Base-by-base conservation (phyloP, 2,329 filamentous ascomycete species). In the Knufia fluminis region DNA sequence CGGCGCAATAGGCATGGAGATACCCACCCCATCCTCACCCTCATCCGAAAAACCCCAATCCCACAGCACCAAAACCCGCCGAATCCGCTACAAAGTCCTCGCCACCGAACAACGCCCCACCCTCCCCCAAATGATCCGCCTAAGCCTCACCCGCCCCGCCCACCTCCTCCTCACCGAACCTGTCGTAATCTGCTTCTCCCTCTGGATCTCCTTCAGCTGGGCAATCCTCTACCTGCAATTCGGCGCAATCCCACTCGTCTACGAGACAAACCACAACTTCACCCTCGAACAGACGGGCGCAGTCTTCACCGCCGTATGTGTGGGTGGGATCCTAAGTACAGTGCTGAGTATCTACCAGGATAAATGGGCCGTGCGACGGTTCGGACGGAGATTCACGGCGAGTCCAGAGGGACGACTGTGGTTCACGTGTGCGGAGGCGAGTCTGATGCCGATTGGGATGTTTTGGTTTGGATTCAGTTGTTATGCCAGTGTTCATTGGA, bases 121-220 rank as follows among this genome's bases (percentile, higher is more conserved):
- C 4, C 31, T 59, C 7, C 19, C 19, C 8, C 49, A 51, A 33
- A 59, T 59, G 57, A 49, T 59, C 7, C 54, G 52, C 43, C 49
- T 58, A 4, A 59, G 56, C 8, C 51, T 60, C 16, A 57, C 53
- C 4, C 40, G 52, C 14, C 58, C 52, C 36, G 43, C 52, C 70
- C 69, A 71, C 45, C 64, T 85, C 70, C 68, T 84, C 6, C 59
- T 80, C 35, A 73, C 74, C 1, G 81, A 85, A 57, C 80, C 80
- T 2, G 81, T 85, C 32, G 75, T 83, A 1, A 72, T 74, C 9
- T 77, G 80, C 48, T 96, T 96, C 70, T 88, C 84, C 0, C 72
- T 94, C 0, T 96, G 90, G 90, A 83, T 89, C 1, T 77, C 86
- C 0, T 96, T 96, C 64, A 83, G 83, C 17, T 96, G 90, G 90